Evolutionary conservation across 441 rosid genomes (phyloP).

Genomic region (Capsella rubella): DNA sequence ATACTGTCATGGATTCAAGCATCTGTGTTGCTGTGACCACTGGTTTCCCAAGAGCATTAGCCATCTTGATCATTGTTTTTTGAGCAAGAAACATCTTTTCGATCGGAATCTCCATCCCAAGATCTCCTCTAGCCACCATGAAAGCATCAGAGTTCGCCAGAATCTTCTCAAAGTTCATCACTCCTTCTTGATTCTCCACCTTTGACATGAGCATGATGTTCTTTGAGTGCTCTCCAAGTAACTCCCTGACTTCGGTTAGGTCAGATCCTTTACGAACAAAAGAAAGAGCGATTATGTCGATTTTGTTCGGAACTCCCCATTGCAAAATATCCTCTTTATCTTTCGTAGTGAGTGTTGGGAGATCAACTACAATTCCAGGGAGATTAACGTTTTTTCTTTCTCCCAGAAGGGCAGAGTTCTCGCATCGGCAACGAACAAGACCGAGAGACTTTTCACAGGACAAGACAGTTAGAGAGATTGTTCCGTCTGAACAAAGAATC

Average conservation of each 20-base stretch:
- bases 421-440: constrained; percentile 60
- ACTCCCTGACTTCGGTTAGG: constrained; percentile 19
- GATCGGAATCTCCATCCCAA: constrained; percentile 78
- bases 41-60: constrained; percentile 67
- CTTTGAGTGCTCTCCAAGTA: constrained; percentile 36
- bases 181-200: constrained; percentile 80
- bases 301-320: constrained; percentile 44
- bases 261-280: constrained; percentile 46
- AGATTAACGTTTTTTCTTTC: constrained; percentile 80
- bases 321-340: constrained; percentile 36
- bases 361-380: constrained; percentile 60
- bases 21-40: constrained; percentile 77
- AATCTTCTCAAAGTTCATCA: constrained; percentile 59
- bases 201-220: constrained; percentile 47
- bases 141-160: constrained; percentile 67
- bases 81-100: constrained; percentile 78
- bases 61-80: constrained; percentile 64
- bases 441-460: constrained; percentile 54
- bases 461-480: constrained; percentile 60
- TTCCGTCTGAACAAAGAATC: constrained; percentile 69
- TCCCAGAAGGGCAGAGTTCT: constrained; percentile 68
- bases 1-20: constrained; percentile 73
- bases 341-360: constrained; percentile 36
- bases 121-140: constrained; percentile 82
- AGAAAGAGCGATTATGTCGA: constrained; percentile 43